These are phyloP conservation scores for Erigeron philadelphicus DNA, from an alignment of 140 eudicot species.

Conservation along the genomic window DNA sequence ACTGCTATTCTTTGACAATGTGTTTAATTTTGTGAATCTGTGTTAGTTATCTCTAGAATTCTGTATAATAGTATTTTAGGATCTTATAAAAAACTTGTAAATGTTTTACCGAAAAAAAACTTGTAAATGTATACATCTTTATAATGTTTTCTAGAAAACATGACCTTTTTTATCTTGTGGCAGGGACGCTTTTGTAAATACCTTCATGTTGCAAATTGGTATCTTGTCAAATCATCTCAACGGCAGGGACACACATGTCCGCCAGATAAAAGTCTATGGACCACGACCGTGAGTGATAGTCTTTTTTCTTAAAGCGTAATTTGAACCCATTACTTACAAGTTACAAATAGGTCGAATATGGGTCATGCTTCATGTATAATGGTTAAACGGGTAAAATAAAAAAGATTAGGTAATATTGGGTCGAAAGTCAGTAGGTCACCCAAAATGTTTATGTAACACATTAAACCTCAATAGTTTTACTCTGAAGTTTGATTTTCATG, in stretches of 20 bases:
- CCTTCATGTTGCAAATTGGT: slow-evolving; percentile 93
- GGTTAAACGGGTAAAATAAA: no score
- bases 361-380: not conserved
- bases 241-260: slow-evolving; percentile 95
- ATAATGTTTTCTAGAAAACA: not conserved
- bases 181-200: slow-evolving; percentile 95
- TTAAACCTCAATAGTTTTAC: no score
- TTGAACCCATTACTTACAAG: no score
- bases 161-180: slow-evolving; percentile 18
- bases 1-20: not conserved
- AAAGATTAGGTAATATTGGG: no score
- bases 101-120: not conserved
- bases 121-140: not conserved
- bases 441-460: no score
- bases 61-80: not conserved
- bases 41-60: not conserved
- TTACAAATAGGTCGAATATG: not conserved
- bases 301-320: not conserved
- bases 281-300: slow-evolving; percentile 70
- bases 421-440: no score
- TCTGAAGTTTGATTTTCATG: no score
- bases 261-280: slow-evolving; percentile 96
- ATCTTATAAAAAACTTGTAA: slow-evolving; percentile 5
- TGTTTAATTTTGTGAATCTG: not conserved
- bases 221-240: slow-evolving; percentile 85